Conservation (phyloP, 2,329 filamentous ascomycete species). For the Calonectria naviculata region DNA sequence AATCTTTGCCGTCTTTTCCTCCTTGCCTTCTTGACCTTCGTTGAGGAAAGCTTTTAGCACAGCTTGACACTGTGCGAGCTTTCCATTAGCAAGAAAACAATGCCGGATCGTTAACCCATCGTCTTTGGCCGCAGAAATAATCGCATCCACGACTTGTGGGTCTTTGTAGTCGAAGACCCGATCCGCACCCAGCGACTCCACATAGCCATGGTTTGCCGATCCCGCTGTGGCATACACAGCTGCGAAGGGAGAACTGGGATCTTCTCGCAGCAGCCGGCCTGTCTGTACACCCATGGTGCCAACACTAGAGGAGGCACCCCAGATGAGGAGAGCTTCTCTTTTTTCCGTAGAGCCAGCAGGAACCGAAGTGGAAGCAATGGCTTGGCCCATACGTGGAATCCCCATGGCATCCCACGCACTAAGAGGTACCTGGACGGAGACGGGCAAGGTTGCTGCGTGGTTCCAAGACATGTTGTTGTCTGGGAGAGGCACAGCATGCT, state of each 20-base stretch:
- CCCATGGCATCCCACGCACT: constrained; percentile 53
- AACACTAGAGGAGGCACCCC: constrained; percentile 58
- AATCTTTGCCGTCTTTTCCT: constrained; percentile 41
- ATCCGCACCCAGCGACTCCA: constrained; percentile 48
- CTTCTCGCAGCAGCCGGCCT: constrained; percentile 48
- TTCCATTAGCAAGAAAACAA: constrained; percentile 54
- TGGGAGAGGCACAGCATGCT: constrained; percentile 50
- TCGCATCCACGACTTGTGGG: constrained; percentile 39
- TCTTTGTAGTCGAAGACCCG: constrained; percentile 56
- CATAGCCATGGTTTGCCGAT: constrained; percentile 45
- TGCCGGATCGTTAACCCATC: constrained; percentile 51
- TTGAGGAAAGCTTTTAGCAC: constrained; percentile 48
- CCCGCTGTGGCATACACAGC: constrained; percentile 56
- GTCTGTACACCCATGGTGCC: constrained; percentile 57
- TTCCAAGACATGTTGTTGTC: constrained; percentile 50
- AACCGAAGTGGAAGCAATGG: constrained; percentile 3
- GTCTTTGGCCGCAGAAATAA: constrained; percentile 48
- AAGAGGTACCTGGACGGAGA: constrained; percentile 50
- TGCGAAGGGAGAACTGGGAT: constrained; percentile 44
- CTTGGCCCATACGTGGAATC: constrained; percentile 38
- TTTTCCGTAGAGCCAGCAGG: not conserved
- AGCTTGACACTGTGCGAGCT: constrained; percentile 48
- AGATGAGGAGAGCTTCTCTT: constrained; percentile 52
- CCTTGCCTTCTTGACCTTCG: not conserved
- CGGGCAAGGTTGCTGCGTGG: constrained; percentile 52